A percentile compares a stretch with the other conserved stretches of the same genome.
phyloP scores from a whole-genome alignment of 768 basidiomycete species.

The Leucosporidium creatinivorum region DNA sequence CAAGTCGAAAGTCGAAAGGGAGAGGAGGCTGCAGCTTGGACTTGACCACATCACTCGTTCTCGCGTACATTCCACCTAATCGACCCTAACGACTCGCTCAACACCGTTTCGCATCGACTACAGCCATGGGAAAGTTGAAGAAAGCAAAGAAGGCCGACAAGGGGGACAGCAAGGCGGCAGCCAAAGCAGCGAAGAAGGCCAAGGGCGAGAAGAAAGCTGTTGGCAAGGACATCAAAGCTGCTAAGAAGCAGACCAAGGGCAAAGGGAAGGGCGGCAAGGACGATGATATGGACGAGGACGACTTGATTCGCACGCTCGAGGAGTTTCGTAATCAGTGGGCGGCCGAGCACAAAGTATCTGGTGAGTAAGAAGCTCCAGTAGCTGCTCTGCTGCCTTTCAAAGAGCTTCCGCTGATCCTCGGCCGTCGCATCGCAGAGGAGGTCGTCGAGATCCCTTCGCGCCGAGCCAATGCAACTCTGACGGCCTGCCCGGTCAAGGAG shows the following conservation, averaged over 20 bases:
- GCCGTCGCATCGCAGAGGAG: constrained; percentile 74
- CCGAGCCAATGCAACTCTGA: constrained; percentile 74
- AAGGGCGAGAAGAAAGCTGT: constrained; percentile 50
- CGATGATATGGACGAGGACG: constrained; percentile 55
- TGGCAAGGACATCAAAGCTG: constrained; percentile 54
- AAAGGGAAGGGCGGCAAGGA: constrained; percentile 41
- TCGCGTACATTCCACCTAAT: too few species aligned
- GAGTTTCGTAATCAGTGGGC: constrained; percentile 67
- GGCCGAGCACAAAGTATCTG: constrained; percentile 45
- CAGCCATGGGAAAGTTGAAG: constrained; percentile 19
- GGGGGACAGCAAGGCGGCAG: constrained; percentile 47
- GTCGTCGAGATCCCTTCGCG: constrained; percentile 74
- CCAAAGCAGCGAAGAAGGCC: constrained; percentile 51
- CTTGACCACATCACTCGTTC: too few species aligned
- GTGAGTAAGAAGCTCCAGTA: constrained; percentile 2
- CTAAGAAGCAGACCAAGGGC: constrained; percentile 42
- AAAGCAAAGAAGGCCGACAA: constrained; percentile 23
- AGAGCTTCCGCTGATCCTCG: constrained; percentile 7
- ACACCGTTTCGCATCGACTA: too few species aligned
- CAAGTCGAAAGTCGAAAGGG: too few species aligned
- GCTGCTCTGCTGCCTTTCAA: not conserved
- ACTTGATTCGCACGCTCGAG: constrained; percentile 77
- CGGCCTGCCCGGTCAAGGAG: constrained; percentile 62
- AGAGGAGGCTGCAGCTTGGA: too few species aligned
- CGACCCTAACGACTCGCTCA: too few species aligned